These are phyloP conservation scores for Rhizophlyctis rosea DNA, from an alignment of 192 early-diverging fungal genomes.

Conservation along the genomic window DNA sequence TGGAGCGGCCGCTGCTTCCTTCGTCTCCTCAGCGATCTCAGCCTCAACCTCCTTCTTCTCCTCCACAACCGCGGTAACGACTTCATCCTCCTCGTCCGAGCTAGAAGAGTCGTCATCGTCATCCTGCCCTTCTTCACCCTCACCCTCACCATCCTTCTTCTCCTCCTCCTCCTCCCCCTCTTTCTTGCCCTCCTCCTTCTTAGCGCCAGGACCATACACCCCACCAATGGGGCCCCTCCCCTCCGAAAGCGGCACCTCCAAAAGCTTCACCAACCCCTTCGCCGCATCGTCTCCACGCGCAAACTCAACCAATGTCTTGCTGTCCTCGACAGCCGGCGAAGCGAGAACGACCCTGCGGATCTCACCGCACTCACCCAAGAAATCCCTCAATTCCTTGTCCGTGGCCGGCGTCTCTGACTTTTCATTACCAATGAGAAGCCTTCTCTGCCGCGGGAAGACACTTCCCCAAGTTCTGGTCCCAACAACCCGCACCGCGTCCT, in stretches of 20 bases:
- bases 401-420: not conserved
- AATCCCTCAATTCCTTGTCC: slow-evolving; percentile 16
- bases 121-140: slow-evolving; percentile 5
- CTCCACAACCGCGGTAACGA: not conserved
- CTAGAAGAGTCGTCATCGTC: not conserved
- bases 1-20: not conserved
- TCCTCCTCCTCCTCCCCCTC: not conserved
- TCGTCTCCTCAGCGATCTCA: not conserved
- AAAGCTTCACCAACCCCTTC: slow-evolving; percentile 14
- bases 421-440: slow-evolving; percentile 18
- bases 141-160: not conserved
- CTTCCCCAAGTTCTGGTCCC: slow-evolving; percentile 27
- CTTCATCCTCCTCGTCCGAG: not conserved
- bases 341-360: slow-evolving; percentile 24
- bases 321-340: not conserved
- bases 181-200: slow-evolving; percentile 1
- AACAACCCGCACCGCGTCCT: slow-evolving; percentile 37
- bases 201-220: slow-evolving; percentile 8
- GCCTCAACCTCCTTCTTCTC: not conserved
- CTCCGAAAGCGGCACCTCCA: not conserved
- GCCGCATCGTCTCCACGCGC: slow-evolving; percentile 34
- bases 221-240: not conserved
- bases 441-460: slow-evolving; percentile 42
- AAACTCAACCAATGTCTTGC: slow-evolving; percentile 30
- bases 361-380: slow-evolving; percentile 33